These are phyloP conservation scores for Penicillium maclennaniae DNA, from an alignment of 495 filamentous ascomycete genomes.

Conservation along the genomic window DNA sequence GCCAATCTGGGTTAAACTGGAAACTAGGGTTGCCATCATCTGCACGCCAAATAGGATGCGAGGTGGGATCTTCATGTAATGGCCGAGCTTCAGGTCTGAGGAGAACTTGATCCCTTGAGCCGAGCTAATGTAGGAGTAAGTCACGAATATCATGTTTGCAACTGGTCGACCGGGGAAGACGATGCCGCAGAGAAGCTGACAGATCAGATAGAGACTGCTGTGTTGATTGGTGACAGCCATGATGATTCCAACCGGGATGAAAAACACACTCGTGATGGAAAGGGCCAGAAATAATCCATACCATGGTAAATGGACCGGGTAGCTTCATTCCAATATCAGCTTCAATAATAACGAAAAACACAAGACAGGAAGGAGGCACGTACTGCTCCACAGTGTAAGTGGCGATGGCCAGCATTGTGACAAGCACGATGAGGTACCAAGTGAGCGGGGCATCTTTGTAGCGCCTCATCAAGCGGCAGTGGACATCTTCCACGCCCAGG, in stretches of 20 bases:
- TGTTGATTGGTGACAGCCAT: conserved; percentile 87
- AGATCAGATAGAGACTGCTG: conserved; percentile 69
- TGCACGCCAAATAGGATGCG: conserved; percentile 71
- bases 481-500: conserved; percentile 50
- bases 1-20: conserved; percentile 73
- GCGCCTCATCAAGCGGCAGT: conserved; percentile 55
- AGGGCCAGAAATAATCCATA: conserved; percentile 76
- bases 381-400: conserved; percentile 31
- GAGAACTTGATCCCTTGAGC: conserved; percentile 50
- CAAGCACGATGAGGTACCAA: conserved; percentile 61
- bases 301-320: conserved; percentile 74
- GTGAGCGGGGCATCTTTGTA: conserved; percentile 62
- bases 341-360: conserved; percentile 21
- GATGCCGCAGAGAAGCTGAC: conserved; percentile 73
- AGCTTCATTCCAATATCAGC: conserved; percentile 10
- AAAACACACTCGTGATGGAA: conserved; percentile 60
- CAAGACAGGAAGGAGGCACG: conserved; percentile 60
- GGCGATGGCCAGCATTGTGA: conserved; percentile 26
- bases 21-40: conserved; percentile 74
- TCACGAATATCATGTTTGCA: conserved; percentile 88
- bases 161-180: conserved; percentile 79
- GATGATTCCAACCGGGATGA: conserved; percentile 82
- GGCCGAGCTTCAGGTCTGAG: conserved; percentile 63
- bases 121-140: conserved; percentile 62
- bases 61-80: conserved; percentile 92